phyloP scores from a whole-genome alignment of 345 rosid species.

The Noccaea caerulescens region DNA sequence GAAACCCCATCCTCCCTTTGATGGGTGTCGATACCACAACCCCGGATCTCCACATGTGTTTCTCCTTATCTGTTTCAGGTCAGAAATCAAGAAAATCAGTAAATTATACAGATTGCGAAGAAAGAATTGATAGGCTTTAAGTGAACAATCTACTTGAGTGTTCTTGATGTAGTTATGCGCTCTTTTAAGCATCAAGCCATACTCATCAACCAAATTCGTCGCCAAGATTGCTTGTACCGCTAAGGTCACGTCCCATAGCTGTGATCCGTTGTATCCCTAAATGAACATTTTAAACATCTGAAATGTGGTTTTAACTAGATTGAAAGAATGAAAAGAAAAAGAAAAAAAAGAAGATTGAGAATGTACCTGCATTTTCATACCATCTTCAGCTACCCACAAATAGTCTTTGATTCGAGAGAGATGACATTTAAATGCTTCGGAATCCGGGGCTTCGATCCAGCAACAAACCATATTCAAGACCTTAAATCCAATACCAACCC shows the following conservation, averaged over 20 bases:
- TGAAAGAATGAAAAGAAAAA: too few species aligned
- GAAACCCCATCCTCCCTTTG: conserved; percentile 80
- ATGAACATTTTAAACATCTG: neutral
- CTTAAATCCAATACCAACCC: neutral
- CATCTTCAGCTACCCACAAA: conserved; percentile 74
- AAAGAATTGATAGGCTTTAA: neutral
- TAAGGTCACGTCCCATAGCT: conserved; percentile 68
- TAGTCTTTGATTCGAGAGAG: conserved; percentile 62
- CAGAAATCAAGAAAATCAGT: neutral
- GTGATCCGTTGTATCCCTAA: conserved; percentile 75
- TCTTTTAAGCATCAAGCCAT: conserved; percentile 56
- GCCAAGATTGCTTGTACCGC: conserved; percentile 65
- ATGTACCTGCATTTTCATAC: conserved; percentile 58
- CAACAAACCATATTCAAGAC: conserved; percentile 66
- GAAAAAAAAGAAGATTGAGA: neutral
- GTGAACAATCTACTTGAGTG: conserved; percentile 51
- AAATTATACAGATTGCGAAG: neutral
- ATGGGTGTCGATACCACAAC: conserved; percentile 60
- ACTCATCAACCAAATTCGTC: conserved; percentile 52
- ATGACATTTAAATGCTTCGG: conserved; percentile 57
- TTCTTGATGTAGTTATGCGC: conserved; percentile 61
- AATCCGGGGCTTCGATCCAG: conserved; percentile 68
- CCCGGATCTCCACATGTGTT: conserved; percentile 42
- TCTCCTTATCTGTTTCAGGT: conserved; percentile 44
- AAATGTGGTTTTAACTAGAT: neutral